Conservation (phyloP, 495 filamentous ascomycete species). For the Podospora australis region DNA sequence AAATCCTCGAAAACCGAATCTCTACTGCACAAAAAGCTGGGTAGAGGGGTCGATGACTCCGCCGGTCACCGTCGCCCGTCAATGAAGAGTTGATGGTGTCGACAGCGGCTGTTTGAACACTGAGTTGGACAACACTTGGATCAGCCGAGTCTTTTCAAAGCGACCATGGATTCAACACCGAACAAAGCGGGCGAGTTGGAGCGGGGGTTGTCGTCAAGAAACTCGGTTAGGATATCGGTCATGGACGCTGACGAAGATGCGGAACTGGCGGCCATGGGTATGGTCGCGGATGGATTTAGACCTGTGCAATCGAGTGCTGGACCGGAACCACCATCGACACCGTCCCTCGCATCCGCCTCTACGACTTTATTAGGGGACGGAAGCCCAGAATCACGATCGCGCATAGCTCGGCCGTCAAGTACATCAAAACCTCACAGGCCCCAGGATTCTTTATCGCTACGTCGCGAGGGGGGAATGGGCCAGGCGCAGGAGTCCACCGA, state of each 20-base stretch:
- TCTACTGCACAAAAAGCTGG: neutral
- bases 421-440: conserved; percentile 38
- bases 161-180: conserved; percentile 31
- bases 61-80: conserved; percentile 14
- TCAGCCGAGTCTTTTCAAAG: conserved; percentile 7
- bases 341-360: conserved; percentile 18
- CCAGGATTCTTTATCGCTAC: conserved; percentile 35
- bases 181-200: conserved; percentile 29
- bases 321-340: conserved; percentile 4
- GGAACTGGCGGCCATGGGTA: conserved; percentile 13
- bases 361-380: conserved; percentile 2
- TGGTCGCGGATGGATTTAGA: conserved; percentile 29
- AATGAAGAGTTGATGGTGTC: conserved; percentile 26
- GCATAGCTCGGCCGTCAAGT: conserved; percentile 34
- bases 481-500: conserved; percentile 17
- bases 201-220: conserved; percentile 30
- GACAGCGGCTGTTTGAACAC: neutral
- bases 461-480: conserved; percentile 35
- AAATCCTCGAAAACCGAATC: neutral
- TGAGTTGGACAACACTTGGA: conserved; percentile 1
- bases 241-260: conserved; percentile 20
- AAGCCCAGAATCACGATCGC: conserved; percentile 1
- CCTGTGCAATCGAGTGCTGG: conserved; percentile 8
- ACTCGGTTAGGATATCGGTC: conserved; percentile 25
- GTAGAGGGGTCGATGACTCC: conserved; percentile 18